These are phyloP conservation scores for Ballota nigra DNA, from an alignment of 257 asterid species.

Conservation along the genomic window DNA sequence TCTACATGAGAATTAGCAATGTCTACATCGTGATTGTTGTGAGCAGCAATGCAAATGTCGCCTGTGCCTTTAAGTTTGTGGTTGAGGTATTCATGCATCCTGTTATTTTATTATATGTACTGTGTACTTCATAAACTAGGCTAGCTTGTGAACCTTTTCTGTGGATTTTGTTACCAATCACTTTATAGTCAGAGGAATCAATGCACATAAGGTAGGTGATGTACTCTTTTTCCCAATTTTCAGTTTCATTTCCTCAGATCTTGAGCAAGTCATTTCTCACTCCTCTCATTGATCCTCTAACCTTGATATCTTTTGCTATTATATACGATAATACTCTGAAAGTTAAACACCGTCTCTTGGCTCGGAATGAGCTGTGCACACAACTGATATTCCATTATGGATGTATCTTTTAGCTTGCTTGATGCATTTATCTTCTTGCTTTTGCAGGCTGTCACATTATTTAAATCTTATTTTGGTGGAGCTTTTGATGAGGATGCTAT, in stretches of 20 bases:
- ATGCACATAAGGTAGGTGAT: background rate
- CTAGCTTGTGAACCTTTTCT: constrained; percentile 13
- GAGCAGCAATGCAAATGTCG: constrained; percentile 98
- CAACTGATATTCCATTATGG: background rate
- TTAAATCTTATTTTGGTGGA: constrained; percentile 96
- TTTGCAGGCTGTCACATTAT: constrained; percentile 89
- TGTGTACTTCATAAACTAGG: constrained; percentile 20
- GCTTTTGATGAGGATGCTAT: constrained; percentile 99
- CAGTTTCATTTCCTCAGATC: constrained; percentile 15
- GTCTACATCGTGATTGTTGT: constrained; percentile 98
- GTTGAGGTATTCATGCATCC: constrained; percentile 73
- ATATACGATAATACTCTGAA: background rate
- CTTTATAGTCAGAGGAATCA: constrained; percentile 6
- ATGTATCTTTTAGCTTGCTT: constrained; percentile 23
- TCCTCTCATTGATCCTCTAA: background rate
- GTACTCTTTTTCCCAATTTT: background rate
- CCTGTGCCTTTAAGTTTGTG: constrained; percentile 97
- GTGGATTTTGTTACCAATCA: background rate
- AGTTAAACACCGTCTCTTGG: constrained; percentile 16
- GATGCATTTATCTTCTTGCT: constrained; percentile 26
- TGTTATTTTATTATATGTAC: background rate
- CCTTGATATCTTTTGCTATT: constrained; percentile 1
- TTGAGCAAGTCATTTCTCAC: background rate
- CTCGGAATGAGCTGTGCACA: constrained; percentile 15
- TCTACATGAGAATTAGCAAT: constrained; percentile 97